These are phyloP conservation scores for Leucocoprinus birnbaumii DNA, from an alignment of 768 basidiomycete genomes.

Conservation along the genomic window DNA sequence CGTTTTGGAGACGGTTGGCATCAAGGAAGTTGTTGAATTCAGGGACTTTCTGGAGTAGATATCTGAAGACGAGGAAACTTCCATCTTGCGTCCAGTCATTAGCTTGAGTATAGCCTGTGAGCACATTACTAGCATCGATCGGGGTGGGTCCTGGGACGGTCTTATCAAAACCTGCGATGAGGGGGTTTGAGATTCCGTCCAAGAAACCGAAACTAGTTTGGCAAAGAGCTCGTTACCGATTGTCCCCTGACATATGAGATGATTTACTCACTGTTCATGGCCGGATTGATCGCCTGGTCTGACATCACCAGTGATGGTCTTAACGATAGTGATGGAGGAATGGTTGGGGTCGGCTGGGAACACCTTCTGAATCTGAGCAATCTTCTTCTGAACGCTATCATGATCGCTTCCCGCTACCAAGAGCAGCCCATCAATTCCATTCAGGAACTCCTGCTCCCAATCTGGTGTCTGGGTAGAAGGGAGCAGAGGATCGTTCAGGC, in stretches of 20 bases:
- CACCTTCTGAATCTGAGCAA: slow-evolving; percentile 29
- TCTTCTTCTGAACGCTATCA: slow-evolving; percentile 31
- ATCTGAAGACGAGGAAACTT: slow-evolving; percentile 50
- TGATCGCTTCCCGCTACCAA: slow-evolving; percentile 46
- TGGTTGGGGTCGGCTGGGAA: slow-evolving; percentile 27
- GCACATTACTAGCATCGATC: slow-evolving; percentile 39
- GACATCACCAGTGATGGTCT: slow-evolving; percentile 34
- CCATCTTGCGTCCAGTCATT: slow-evolving; percentile 46
- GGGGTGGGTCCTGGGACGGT: slow-evolving; percentile 33
- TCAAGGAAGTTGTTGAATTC: slow-evolving; percentile 47
- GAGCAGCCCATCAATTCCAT: slow-evolving; percentile 47
- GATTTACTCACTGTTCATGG: slow-evolving; percentile 41
- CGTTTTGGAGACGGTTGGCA: slow-evolving; percentile 30
- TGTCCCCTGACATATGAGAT: background rate
- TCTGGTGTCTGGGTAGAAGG: slow-evolving; percentile 27
- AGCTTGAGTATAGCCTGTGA: slow-evolving; percentile 32
- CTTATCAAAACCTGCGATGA: slow-evolving; percentile 36
- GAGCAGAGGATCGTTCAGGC: slow-evolving; percentile 35
- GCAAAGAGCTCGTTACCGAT: background rate
- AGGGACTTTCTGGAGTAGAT: slow-evolving; percentile 49
- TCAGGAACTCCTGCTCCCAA: slow-evolving; percentile 47
- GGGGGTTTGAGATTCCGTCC: slow-evolving; percentile 53
- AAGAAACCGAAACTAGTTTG: slow-evolving; percentile 49
- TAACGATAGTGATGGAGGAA: slow-evolving; percentile 37
- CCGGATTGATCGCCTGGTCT: slow-evolving; percentile 40